Evolutionary conservation across 768 basidiomycete species (phyloP), one percentile per base, ranked within the genome.

Genomic region (Kwoniella europaea): DNA sequence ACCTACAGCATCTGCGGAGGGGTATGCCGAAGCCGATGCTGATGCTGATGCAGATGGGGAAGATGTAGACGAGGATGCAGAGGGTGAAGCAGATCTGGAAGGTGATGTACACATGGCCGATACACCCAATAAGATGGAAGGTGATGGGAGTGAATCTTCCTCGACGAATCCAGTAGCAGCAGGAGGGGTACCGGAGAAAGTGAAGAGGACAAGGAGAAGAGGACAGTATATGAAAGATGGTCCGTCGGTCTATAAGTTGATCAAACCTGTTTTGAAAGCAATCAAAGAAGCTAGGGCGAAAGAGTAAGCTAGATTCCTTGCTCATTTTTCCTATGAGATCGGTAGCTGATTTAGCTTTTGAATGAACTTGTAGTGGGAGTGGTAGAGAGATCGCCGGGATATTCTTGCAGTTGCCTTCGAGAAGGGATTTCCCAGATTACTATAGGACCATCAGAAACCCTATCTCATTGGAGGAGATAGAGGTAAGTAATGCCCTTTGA

Each of bases 391-490:
- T 80, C 41, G 53, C 90, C 15, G 86, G 85, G 2, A 90, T 90
- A 72, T 97, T 97, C 85, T 91, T 92, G 89, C 90, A 91, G 58
- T 85, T 95, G 55, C 94, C 94, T 1, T 89, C 88, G 35, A 90
- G 88, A 82, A 92, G 91, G 76, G 85, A 87, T 4, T 77, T 83
- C 22, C 77, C 79, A 22, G 94, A 95, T 85, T 98, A 98, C 84
- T 97, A 95, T 84, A 80, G 84, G 24, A 71, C 90, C 74, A 96
- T 95, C 80, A 86, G 89, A 75, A 86, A 88, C 27, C 94, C 95
- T 41, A 92, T 97, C 75, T 90, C 92, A 29, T 86, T 97, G 62
- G 91, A 93, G 55, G 92, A 95, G 73, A 93, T 97, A 85, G 93
- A 93, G 75, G 84, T 84, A 44, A 73, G 83, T 57, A 13, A 10